phyloP scores from a whole-genome alignment of 768 basidiomycete species.

The Hypholoma sublateritium region DNA sequence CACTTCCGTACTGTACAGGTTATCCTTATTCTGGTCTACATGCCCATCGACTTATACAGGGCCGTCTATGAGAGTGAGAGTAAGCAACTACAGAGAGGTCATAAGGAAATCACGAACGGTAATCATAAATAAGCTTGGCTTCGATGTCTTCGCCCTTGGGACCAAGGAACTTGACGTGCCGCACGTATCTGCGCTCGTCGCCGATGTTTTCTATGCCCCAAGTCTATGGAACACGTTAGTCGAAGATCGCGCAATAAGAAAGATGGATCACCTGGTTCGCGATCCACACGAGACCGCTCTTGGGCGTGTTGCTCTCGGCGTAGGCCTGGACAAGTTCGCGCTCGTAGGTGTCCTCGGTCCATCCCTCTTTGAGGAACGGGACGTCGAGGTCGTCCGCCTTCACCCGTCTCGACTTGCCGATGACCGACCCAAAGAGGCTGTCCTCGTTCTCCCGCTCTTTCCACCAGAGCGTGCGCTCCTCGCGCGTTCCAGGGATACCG shows the following conservation, averaged over 20 bases:
- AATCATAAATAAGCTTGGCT: conserved; percentile 64
- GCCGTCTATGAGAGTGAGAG: conserved; percentile 35
- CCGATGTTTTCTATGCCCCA: conserved; percentile 69
- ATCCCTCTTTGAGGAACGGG: conserved; percentile 43
- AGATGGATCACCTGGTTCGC: conserved; percentile 54
- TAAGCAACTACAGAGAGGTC: conserved; percentile 22
- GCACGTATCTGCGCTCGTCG: conserved; percentile 57
- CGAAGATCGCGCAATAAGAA: conserved; percentile 41
- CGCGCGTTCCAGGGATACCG: conserved; percentile 56
- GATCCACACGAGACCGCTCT: conserved; percentile 61
- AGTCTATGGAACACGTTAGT: conserved; percentile 35
- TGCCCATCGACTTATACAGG: conserved; percentile 4
- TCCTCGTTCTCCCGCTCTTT: conserved; percentile 52
- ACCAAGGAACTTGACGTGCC: conserved; percentile 65
- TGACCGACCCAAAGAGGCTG: conserved; percentile 58
- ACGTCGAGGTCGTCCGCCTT: conserved; percentile 46
- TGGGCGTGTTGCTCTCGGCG: conserved; percentile 60
- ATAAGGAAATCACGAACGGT: conserved; percentile 35
- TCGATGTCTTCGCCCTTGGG: conserved; percentile 57
- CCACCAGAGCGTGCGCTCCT: conserved; percentile 61
- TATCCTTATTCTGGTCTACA: neutral
- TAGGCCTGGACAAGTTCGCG: conserved; percentile 45
- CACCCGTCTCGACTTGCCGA: conserved; percentile 53
- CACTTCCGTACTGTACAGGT: neutral
- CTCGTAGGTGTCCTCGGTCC: conserved; percentile 47